phyloP scores from a whole-genome alignment of 2,329 filamentous ascomycete species.

The Aspergillus phoenicis region DNA sequence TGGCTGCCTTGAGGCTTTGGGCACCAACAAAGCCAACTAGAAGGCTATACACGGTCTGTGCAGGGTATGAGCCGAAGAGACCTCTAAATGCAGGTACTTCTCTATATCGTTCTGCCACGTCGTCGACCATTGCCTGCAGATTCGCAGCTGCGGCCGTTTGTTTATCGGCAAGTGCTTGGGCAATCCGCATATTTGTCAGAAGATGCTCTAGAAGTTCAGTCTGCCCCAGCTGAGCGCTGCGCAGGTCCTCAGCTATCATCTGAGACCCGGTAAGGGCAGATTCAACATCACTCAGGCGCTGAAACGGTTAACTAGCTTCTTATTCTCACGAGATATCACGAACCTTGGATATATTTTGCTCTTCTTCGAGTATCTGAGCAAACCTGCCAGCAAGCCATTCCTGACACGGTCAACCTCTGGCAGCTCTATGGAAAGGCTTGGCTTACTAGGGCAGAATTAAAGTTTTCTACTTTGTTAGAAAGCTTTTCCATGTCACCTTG shows the following conservation, averaged over 20 bases:
- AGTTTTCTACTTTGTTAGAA: conserved; percentile 29
- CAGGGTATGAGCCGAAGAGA: conserved; percentile 21
- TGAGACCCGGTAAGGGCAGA: conserved; percentile 37
- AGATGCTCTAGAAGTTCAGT: conserved; percentile 31
- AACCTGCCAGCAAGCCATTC: conserved; percentile 36
- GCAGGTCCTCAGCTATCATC: conserved; percentile 34
- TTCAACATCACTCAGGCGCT: conserved; percentile 42
- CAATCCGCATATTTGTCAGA: conserved; percentile 30
- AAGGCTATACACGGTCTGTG: conserved; percentile 30
- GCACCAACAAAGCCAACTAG: conserved; percentile 28
- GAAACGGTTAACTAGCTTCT: conserved; percentile 22
- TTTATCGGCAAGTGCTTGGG: conserved; percentile 36
- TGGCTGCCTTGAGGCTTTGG: conserved; percentile 27
- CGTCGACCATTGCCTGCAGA: conserved; percentile 36
- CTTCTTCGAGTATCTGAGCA: conserved; percentile 35
- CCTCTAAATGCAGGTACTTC: conserved; percentile 19
- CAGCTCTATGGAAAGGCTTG: not conserved
- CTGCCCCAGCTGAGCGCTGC: conserved; percentile 36
- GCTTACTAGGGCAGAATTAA: conserved; percentile 41
- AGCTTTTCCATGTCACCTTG: conserved; percentile 34
- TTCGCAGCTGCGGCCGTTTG: conserved; percentile 32
- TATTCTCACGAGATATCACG: not conserved
- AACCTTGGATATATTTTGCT: conserved; percentile 38
- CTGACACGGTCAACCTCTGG: conserved; percentile 24
- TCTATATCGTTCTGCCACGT: conserved; percentile 28